These are phyloP conservation scores for Hibiscus mutabilis DNA, from an alignment of 345 rosid species.

Conservation along the genomic window DNA sequence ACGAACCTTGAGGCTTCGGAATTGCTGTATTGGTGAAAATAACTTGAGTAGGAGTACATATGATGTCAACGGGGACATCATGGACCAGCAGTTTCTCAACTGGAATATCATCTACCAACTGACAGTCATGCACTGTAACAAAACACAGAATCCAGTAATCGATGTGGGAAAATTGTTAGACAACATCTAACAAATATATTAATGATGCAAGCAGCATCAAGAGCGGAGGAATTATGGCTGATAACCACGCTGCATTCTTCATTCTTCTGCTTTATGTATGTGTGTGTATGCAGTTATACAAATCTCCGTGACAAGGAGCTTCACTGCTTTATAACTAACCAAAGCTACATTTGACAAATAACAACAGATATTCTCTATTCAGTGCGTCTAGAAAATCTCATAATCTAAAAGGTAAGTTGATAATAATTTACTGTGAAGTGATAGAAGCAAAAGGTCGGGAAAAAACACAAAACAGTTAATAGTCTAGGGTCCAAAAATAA, in stretches of 20 bases:
- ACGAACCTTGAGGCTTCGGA: slow-evolving; percentile 81
- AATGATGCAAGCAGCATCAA: background rate
- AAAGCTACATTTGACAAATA: background rate
- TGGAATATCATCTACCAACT: slow-evolving; percentile 74
- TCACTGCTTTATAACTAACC: background rate
- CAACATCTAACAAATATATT: background rate
- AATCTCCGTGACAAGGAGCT: background rate
- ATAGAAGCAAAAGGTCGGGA: background rate
- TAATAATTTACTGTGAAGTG: background rate
- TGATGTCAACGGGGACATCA: slow-evolving; percentile 87
- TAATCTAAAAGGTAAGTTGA: background rate
- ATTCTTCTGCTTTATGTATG: background rate
- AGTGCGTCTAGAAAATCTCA: background rate
- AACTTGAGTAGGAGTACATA: slow-evolving; percentile 79
- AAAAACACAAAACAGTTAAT: background rate
- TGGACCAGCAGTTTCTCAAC: slow-evolving; percentile 71
- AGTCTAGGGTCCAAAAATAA: background rate
- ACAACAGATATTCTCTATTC: background rate
- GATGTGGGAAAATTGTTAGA: background rate
- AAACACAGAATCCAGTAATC: background rate
- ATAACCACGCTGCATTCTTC: background rate
- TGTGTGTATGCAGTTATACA: background rate
- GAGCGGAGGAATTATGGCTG: background rate
- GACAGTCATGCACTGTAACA: slow-evolving; percentile 79
- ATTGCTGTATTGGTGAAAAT: slow-evolving; percentile 57